Evolutionary conservation across 1,139 yeast genomes (phyloP).

Genomic region (Casaregolazyma suthepensis): DNA sequence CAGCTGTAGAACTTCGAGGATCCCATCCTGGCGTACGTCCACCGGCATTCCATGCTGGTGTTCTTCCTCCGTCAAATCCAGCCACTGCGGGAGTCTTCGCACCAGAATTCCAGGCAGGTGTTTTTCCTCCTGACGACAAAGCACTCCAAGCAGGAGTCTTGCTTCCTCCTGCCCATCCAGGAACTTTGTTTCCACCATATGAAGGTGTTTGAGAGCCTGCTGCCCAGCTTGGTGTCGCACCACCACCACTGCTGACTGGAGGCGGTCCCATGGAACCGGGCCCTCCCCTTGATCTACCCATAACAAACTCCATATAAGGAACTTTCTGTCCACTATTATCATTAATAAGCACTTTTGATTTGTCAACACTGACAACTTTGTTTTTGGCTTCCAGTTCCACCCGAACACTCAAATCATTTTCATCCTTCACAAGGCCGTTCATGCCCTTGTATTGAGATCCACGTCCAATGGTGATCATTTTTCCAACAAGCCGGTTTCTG

Average conservation of each 20-base stretch:
- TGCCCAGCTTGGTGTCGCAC: slow-evolving; percentile 44
- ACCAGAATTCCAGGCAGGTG: slow-evolving; percentile 37
- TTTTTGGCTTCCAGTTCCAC: slow-evolving; percentile 90
- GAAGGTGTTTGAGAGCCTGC: slow-evolving; percentile 40
- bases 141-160: slow-evolving; percentile 39
- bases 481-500: slow-evolving; percentile 37
- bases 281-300: slow-evolving; percentile 12
- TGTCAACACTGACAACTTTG: slow-evolving; percentile 80
- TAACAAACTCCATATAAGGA: slow-evolving; percentile 72
- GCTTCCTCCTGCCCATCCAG: slow-evolving; percentile 40
- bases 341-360: slow-evolving; percentile 66
- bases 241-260: slow-evolving; percentile 17
- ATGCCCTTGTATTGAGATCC: slow-evolving; percentile 91
- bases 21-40: slow-evolving; percentile 34
- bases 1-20: slow-evolving; percentile 28
- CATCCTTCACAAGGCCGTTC: slow-evolving; percentile 88
- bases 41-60: slow-evolving; percentile 35
- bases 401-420: slow-evolving; percentile 85
- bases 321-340: slow-evolving; percentile 57
- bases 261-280: slow-evolving; percentile 17
- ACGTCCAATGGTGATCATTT: slow-evolving; percentile 77
- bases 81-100: slow-evolving; percentile 28
- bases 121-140: slow-evolving; percentile 31
- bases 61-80: slow-evolving; percentile 26
- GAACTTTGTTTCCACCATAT: slow-evolving; percentile 36